Percentiles rank a stretch among this genome's conserved stretches.
phyloP scores from a whole-genome alignment of 352 stramenopile genomes.

The Phytophthora brassicae region DNA sequence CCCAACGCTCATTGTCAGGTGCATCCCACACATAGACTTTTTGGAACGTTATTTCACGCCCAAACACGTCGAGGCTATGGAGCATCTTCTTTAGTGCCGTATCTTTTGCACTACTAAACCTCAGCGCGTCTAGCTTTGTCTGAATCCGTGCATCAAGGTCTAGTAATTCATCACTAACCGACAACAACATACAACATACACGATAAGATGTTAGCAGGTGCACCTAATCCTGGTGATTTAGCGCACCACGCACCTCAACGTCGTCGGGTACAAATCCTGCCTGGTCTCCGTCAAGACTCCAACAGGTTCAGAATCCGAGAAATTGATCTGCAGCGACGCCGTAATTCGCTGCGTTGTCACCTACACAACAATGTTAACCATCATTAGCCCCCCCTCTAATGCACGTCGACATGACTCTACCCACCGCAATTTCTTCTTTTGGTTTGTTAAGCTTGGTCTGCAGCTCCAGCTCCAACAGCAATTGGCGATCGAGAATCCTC shows the following conservation, averaged over 20 bases:
- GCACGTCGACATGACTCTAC: slow-evolving; percentile 1
- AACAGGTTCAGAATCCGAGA: slow-evolving; percentile 28
- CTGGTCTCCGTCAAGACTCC: slow-evolving; percentile 17
- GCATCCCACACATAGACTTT: slow-evolving; percentile 21
- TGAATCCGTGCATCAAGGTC: slow-evolving; percentile 26
- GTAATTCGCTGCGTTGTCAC: slow-evolving; percentile 26
- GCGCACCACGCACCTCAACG: slow-evolving; percentile 4
- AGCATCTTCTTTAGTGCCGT: slow-evolving; percentile 10
- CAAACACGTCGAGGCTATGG: slow-evolving; percentile 20
- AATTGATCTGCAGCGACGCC: slow-evolving; percentile 21
- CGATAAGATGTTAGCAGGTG: not conserved
- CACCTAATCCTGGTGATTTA: not conserved
- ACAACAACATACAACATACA: not conserved
- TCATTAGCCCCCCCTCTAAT: slow-evolving; percentile 4
- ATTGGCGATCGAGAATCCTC: slow-evolving; percentile 37
- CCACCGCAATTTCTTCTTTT: slow-evolving; percentile 18
- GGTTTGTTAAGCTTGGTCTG: slow-evolving; percentile 33
- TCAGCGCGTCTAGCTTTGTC: slow-evolving; percentile 13
- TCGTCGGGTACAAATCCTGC: slow-evolving; percentile 29
- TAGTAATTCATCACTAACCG: slow-evolving; percentile 13
- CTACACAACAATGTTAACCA: slow-evolving; percentile 16
- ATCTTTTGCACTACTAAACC: slow-evolving; percentile 5
- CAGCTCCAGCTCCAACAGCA: slow-evolving; percentile 48
- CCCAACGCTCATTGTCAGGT: slow-evolving; percentile 18
- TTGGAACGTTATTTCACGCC: slow-evolving; percentile 30